Base-by-base conservation (phyloP, 306 rosid genomes). In the Nissolia schottii region DNA sequence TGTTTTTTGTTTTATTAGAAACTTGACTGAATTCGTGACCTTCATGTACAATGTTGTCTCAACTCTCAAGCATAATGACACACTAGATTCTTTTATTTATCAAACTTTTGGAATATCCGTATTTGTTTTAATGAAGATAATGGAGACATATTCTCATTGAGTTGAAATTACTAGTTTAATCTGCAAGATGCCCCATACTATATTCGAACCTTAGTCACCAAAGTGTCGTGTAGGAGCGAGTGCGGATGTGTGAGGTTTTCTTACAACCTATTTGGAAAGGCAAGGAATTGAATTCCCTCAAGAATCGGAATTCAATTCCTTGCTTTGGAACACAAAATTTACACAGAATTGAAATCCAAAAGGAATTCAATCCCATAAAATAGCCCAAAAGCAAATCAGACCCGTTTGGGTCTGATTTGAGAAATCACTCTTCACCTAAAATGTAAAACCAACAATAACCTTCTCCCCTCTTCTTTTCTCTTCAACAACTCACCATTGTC, bases 41-140 rank as follows among this genome's bases (percentile, higher is more conserved):
- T 64, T 24, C 53, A 59, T 67, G 16, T 50, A 10, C 48, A 59
- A 48, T 43, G 25, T 50, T 67, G 54, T 79, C 77, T 41, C 50
- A 29, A 35, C 45, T 79, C 77, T 41, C 50, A 29, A 35, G 28
- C 49, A 65, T 71, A 48, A 20, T 41, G 27, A 63, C 13, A 22
- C 31, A 20, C 12, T 73, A 4, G 10, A 8, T 60, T 15, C 7
- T 68, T 58, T 54, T 63, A 31, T 12, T 45, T 12, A 25, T 2
- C 40, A 68, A 60, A 55, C 57, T 74, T 48, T 32, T 63, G 15
- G 24, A 41, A 35, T 38, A 57, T 7, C 32, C 4, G 12, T 31
- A 9, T 46, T 34, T 66, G 3, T 35, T 16, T 7, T 20, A n/a
- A 7, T 74, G 31, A 63, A 25, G 28, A 60, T 34, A 46, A 38